Evolutionary conservation across 2,329 filamentous ascomycete species (phyloP).

Genomic region (Aspergillus calidoustus): DNA sequence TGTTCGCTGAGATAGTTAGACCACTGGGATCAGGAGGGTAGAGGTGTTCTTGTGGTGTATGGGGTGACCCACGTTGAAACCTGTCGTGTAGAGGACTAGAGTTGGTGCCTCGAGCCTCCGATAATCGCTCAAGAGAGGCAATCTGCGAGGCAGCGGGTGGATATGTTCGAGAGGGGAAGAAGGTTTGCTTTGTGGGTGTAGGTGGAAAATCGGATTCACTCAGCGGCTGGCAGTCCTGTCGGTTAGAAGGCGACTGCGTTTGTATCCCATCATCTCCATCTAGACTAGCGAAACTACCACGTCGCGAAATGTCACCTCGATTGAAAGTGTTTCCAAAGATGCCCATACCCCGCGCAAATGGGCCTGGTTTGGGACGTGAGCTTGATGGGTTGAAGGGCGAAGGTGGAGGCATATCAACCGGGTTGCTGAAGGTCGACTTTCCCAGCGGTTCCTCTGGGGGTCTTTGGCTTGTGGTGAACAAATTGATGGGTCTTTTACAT

Average conservation of each 20-base stretch:
- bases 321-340: slow-evolving; percentile 65
- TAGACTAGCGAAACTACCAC: slow-evolving; percentile 77
- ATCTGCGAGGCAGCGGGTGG: slow-evolving; percentile 39
- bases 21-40: slow-evolving; percentile 79
- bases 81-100: slow-evolving; percentile 64
- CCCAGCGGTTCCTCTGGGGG: slow-evolving; percentile 62
- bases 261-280: slow-evolving; percentile 74
- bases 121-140: slow-evolving; percentile 39
- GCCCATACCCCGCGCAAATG: slow-evolving; percentile 67
- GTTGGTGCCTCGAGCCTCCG: slow-evolving; percentile 36
- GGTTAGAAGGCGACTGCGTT: slow-evolving; percentile 60
- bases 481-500: slow-evolving; percentile 80
- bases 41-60: slow-evolving; percentile 77
- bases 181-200: slow-evolving; percentile 78
- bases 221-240: slow-evolving; percentile 60
- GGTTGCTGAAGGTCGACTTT: slow-evolving; percentile 67
- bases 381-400: slow-evolving; percentile 75
- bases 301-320: slow-evolving; percentile 55
- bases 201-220: slow-evolving; percentile 80
- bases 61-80: slow-evolving; percentile 65
- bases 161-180: slow-evolving; percentile 43
- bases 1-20: slow-evolving; percentile 75
- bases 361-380: slow-evolving; percentile 65
- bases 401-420: slow-evolving; percentile 77
- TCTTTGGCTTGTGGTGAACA: slow-evolving; percentile 67